Conservation (phyloP, 2,329 filamentous ascomycete species). For the Botrytis sinoallii region DNA sequence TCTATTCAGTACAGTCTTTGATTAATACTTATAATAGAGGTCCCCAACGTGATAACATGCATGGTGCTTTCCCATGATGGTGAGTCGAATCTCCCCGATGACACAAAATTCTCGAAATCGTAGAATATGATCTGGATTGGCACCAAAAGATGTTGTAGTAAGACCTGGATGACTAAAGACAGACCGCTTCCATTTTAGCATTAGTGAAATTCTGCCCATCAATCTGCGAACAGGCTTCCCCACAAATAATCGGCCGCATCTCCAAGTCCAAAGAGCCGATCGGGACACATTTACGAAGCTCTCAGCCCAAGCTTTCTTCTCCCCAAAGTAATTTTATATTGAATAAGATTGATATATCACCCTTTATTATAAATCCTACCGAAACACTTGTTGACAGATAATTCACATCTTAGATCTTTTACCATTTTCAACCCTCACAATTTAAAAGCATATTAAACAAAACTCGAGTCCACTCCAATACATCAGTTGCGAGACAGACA, state of each 20-base stretch:
- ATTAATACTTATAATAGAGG: background rate
- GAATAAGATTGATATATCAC: slow-evolving; percentile 8
- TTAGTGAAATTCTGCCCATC: background rate
- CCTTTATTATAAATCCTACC: background rate
- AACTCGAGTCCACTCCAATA: background rate
- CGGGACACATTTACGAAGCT: slow-evolving; percentile 12
- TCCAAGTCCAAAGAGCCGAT: slow-evolving; percentile 4
- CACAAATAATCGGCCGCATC: background rate
- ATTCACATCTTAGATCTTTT: background rate
- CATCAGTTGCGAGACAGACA: background rate
- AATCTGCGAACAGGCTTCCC: background rate
- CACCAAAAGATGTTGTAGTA: background rate
- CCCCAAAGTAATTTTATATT: background rate
- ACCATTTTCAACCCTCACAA: background rate
- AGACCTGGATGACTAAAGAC: background rate
- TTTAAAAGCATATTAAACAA: background rate
- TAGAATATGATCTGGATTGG: background rate
- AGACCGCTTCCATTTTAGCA: background rate
- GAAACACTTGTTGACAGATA: slow-evolving; percentile 2
- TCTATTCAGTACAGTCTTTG: background rate
- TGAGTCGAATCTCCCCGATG: background rate
- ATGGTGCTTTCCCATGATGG: background rate
- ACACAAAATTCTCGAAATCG: background rate
- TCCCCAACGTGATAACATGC: background rate
- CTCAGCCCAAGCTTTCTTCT: background rate